Conservation (phyloP, 2,329 filamentous ascomycete species). For the Fusarium proliferatum region DNA sequence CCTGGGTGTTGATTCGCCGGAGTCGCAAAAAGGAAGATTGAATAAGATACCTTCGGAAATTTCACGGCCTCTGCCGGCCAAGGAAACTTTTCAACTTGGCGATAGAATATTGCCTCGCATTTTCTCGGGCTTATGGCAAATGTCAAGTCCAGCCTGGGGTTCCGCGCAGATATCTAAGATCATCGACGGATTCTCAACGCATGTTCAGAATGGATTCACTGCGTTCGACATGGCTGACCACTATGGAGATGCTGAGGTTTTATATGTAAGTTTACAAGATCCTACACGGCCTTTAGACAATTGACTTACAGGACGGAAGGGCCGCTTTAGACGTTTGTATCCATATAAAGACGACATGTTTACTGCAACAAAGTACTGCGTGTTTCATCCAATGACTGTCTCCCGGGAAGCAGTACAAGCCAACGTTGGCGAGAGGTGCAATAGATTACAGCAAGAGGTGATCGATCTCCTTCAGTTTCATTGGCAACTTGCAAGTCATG, state of each 20-base stretch:
- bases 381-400: background rate
- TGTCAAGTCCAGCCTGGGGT: background rate
- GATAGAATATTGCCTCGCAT: background rate
- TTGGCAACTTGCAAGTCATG: background rate
- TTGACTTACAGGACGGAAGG: background rate
- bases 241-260: background rate
- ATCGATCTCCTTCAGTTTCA: background rate
- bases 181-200: background rate
- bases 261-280: background rate
- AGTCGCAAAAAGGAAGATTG: background rate
- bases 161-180: background rate
- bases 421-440: background rate
- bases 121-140: background rate
- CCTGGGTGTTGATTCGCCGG: fast-evolving
- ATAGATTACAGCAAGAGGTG: background rate
- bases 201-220: background rate
- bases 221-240: background rate
- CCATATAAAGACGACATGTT: background rate
- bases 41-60: fast-evolving
- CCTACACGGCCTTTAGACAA: too few relatives aligned
- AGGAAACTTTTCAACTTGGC: background rate
- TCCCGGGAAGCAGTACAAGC: background rate
- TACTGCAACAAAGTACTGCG: background rate
- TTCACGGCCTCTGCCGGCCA: background rate
- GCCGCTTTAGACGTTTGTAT: background rate